phyloP scores from a whole-genome alignment of 306 rosid species.

The Trifolium pratense region DNA sequence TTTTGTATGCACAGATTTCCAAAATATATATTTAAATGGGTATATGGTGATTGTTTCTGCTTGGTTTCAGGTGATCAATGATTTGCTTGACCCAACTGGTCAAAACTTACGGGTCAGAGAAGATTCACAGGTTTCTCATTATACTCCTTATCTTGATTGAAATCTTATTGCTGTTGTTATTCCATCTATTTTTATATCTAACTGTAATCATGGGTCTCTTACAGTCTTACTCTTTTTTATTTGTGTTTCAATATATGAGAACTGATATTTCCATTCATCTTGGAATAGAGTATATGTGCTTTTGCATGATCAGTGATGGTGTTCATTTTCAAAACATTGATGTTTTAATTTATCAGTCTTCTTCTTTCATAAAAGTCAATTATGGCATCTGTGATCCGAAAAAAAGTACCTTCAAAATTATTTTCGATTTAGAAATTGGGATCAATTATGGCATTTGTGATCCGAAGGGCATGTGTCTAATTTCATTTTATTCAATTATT shows the following conservation, averaged over 20 bases:
- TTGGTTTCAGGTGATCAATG: conserved; percentile 92
- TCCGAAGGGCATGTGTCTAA: too few species aligned
- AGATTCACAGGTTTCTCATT: conserved; percentile 86
- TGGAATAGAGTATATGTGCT: conserved; percentile 23
- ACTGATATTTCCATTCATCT: too few species aligned
- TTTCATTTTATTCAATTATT: conserved; percentile 3
- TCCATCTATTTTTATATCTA: conserved; percentile 19
- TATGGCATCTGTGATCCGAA: not conserved
- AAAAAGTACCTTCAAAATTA: conserved; percentile 1
- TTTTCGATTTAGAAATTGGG: conserved; percentile 29
- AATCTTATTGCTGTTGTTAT: conserved; percentile 12
- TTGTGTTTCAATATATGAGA: not conserved
- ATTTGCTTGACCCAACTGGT: conserved; percentile 98
- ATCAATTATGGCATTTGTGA: too few species aligned
- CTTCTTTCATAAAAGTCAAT: conserved; percentile 27
- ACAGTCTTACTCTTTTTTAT: conserved; percentile 13
- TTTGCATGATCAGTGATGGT: conserved; percentile 14
- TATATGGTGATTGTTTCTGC: conserved; percentile 40
- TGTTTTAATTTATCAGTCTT: not conserved
- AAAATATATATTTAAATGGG: conserved; percentile 30
- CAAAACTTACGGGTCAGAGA: conserved; percentile 98
- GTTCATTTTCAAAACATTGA: conserved; percentile 26
- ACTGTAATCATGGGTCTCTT: conserved; percentile 1
- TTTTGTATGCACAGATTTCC: not conserved
- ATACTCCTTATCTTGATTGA: conserved; percentile 27